A percentile compares a stretch with the other conserved stretches of the same genome.
Evolutionary conservation across 1,284 basidiomycete species (phyloP).

Genomic region (Microbotryum violaceum): DNA sequence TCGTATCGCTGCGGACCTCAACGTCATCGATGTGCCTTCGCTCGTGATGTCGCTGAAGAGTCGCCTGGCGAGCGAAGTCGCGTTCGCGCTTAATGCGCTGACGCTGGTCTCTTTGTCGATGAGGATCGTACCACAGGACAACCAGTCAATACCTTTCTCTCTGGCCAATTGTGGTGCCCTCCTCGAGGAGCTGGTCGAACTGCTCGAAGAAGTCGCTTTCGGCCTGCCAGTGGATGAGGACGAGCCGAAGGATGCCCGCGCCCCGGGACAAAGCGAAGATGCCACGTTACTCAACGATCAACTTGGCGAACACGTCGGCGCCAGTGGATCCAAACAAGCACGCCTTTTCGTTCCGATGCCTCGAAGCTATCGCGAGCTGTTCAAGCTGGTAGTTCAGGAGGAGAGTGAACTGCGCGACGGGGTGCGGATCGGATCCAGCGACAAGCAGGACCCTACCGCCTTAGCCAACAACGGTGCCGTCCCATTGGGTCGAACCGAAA

Average conservation of each 20-base stretch:
- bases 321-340: constrained; percentile 1
- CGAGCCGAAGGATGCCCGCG: constrained; percentile 39
- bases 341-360: neutral
- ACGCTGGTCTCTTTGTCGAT: constrained; percentile 60
- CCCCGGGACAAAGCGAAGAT: constrained; percentile 5
- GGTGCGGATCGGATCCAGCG: constrained; percentile 19
- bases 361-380: constrained; percentile 57
- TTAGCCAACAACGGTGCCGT: constrained; percentile 42
- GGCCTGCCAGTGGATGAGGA: constrained; percentile 46
- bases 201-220: constrained; percentile 76
- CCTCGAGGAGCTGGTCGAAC: constrained; percentile 75
- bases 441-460: constrained; percentile 15
- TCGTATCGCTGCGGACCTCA: constrained; percentile 70
- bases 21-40: constrained; percentile 77
- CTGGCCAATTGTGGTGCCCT: constrained; percentile 71
- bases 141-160: constrained; percentile 54
- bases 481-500: constrained; percentile 54
- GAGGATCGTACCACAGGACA: constrained; percentile 49
- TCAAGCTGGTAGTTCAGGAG: constrained; percentile 48
- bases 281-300: constrained; percentile 6
- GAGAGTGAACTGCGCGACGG: constrained; percentile 30
- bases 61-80: constrained; percentile 69
- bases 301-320: neutral
- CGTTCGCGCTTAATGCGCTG: constrained; percentile 82
- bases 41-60: constrained; percentile 84